Evolutionary conservation across 2,329 filamentous ascomycete species (phyloP), one percentile per base, ranked within the genome.

Genomic region (Phoma sp.): DNA sequence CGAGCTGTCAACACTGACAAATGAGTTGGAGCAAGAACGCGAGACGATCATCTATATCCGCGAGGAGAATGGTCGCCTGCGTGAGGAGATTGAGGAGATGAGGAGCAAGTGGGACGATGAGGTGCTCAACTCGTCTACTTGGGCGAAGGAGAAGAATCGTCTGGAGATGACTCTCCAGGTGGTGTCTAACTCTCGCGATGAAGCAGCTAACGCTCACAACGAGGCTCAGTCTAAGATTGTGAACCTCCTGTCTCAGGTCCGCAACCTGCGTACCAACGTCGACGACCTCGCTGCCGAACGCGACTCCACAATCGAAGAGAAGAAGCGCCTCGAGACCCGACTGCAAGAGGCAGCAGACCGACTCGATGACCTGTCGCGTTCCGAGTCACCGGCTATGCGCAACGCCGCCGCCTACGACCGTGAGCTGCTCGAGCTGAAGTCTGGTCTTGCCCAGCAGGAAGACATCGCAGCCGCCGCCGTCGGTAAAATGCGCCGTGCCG

Each of bases 61-160:
- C 64, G 86, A 90, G 29, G 93, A 97, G 75, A 96, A 93, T 60
- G 85, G 89, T 14, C 87, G 92, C 37, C 83, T 99, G 47, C 89
- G 93, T n/a, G 93, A 98, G 72, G 95, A 99, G 76, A 86, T 98
- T 20, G 95, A 99, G 66, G 92, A 96, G 67, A 83, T 98, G 53
- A 87, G 95, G 62, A 92, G 88, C 64, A 98, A 98, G 78, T 98
- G 95, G 93, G 95, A 99, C 68, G 92, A 98, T 66, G 93, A 99
- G 77, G 92, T 98, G 10, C 85, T 98, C 65, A 98, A 98, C 78
- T 96, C 92, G 76, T 96, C 92, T 14, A 96, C 93, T 0, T 98
- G 95, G 93, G 93, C 93, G 11, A 99, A 99, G 79, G 93, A 99
- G 78, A 98, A 98, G 81, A 85, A 92, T 14, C 88, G 93, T 14